These are phyloP conservation scores for Ottelia alismoides DNA, from an alignment of 106 monocot species.

Conservation along the genomic window DNA sequence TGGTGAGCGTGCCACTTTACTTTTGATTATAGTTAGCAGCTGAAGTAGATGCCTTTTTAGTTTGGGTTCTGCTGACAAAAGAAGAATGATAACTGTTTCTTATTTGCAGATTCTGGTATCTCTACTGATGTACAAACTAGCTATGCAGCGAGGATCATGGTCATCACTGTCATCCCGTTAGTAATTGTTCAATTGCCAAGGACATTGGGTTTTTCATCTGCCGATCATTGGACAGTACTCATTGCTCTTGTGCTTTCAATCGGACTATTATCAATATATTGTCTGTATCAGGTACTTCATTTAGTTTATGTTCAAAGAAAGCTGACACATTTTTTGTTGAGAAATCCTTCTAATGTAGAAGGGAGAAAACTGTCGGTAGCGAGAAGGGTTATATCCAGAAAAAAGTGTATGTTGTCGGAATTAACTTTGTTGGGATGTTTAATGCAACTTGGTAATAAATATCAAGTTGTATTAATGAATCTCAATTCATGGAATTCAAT, in stretches of 20 bases:
- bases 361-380: too few species aligned
- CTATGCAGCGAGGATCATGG: slow-evolving; percentile 83
- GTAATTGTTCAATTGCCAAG: slow-evolving; percentile 63
- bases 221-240: slow-evolving; percentile 37
- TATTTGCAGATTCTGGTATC: slow-evolving; percentile 52
- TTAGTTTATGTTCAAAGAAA: slow-evolving; percentile 16
- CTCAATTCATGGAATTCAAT: too few species aligned
- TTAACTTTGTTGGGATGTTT: too few species aligned
- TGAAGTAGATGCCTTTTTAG: too few species aligned
- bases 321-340: neutral
- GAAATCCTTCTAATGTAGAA: too few species aligned
- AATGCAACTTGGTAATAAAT: too few species aligned
- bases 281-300: slow-evolving; percentile 83
- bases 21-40: too few species aligned
- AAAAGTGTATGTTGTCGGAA: too few species aligned
- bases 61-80: too few species aligned
- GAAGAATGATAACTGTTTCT: neutral
- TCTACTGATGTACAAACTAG: slow-evolving; percentile 66
- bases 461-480: too few species aligned
- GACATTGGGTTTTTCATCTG: slow-evolving; percentile 52
- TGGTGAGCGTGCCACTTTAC: slow-evolving; percentile 37
- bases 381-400: too few species aligned
- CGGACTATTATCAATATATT: slow-evolving; percentile 59
- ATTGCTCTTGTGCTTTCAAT: slow-evolving; percentile 40
- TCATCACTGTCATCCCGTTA: slow-evolving; percentile 64